These are phyloP conservation scores for Pythium apleroticum DNA, from an alignment of 352 stramenopile species.

Conservation along the genomic window DNA sequence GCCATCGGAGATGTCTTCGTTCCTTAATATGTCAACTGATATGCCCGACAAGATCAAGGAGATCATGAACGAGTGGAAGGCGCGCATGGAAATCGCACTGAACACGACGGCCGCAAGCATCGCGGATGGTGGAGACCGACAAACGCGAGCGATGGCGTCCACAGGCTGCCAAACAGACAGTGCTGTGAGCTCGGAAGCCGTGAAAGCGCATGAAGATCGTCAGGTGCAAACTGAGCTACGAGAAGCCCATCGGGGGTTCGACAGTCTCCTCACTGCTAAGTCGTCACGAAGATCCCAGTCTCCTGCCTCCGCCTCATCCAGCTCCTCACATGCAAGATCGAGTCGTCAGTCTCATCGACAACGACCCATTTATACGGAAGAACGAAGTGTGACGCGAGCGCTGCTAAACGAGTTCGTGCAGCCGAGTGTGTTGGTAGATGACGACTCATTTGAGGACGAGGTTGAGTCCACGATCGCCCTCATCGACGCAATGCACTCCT, in stretches of 20 bases:
- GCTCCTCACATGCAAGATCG: not conserved
- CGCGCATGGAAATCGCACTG: slow-evolving; percentile 48
- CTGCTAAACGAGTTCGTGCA: slow-evolving; percentile 20
- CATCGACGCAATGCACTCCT: slow-evolving; percentile 12
- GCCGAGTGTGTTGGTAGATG: slow-evolving; percentile 19
- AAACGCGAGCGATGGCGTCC: not conserved
- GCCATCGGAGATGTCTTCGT: slow-evolving; percentile 43
- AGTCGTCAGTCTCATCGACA: not conserved
- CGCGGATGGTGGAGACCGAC: not conserved
- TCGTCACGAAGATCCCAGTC: not conserved
- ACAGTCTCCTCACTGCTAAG: not conserved
- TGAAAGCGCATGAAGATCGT: not conserved
- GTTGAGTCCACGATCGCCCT: slow-evolving; percentile 21
- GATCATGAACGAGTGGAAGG: slow-evolving; percentile 66
- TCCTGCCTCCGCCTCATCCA: not conserved
- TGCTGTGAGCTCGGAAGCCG: not conserved
- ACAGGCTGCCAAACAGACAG: slow-evolving; percentile 20
- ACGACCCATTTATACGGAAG: not conserved
- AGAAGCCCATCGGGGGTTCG: not conserved
- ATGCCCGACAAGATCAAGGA: slow-evolving; percentile 55
- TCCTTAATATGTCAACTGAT: slow-evolving; percentile 57
- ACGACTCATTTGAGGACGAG: slow-evolving; percentile 30
- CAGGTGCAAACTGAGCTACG: not conserved
- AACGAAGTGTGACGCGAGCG: slow-evolving; percentile 18
- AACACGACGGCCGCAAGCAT: slow-evolving; percentile 25